Evolutionary conservation across 768 basidiomycete genomes (phyloP), one percentile per base, ranked within the genome.

Genomic region (Leccinum subtestaceum): DNA sequence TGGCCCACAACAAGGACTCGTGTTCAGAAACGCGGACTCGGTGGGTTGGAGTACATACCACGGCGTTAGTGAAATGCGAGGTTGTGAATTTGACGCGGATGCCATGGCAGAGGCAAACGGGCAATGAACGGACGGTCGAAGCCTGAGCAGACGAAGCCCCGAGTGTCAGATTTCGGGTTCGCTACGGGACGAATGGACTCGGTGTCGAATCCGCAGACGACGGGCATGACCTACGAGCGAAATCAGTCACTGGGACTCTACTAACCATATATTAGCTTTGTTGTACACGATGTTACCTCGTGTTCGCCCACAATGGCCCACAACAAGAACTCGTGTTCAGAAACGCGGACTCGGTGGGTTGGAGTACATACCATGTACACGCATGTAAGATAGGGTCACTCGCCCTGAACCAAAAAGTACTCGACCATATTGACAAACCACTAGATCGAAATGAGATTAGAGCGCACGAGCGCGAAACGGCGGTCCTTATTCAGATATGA

Each of bases 71-170:
- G n/a, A 49, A 25, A n/a, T 65, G 25, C 2, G 53, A 47, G 25
- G 68, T 12, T 4, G 53, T 50, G n/a, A 60, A 56, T 23, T 46
- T 57, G 49, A 40, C 21, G 6, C 63, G 60, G 36, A 67, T 67
- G 6, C 65, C 65, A 3, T 67, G 63, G 2, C 63, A 13, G 36
- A 67, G 40, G 32, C 66, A 60, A 63, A 43, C 17, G 66, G 19
- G 63, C 52, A n/a, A 65, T 36, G n/a, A 67, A 50, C 7, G 19
- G 52, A 51, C 47, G 58, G 32, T 60, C 55, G 38, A 67, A 25
- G 23, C 23, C 23, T 23, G 23, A 67, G 12, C 8, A 51, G 23
- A 66, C 6, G 12, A 27, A 58, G 9, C 38, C 54, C 1, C 19
- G 25, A 25, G 60, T 67, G 50, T 67, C 63, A 13, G 19, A 10